Percentiles rank a stretch among this genome's conserved stretches.
Conservation (phyloP, 2,329 filamentous ascomycete genomes). For the Trichoderma breve region DNA sequence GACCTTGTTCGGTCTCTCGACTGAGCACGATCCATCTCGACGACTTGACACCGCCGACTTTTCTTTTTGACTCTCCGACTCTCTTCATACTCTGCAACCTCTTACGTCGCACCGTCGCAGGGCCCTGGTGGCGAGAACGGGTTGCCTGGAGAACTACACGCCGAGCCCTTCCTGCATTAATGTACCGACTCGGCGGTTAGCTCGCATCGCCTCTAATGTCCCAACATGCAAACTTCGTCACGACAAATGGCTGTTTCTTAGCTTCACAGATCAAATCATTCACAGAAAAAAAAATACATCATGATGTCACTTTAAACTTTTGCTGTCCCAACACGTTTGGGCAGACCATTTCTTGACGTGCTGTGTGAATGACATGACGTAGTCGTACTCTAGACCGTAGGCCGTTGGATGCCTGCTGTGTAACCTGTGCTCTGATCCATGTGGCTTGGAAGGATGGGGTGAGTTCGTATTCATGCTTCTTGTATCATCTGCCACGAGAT, state of each 20-base stretch:
- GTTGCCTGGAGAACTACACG: slow-evolving; percentile 16
- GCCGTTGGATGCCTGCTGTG: background rate
- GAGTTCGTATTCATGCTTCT: background rate
- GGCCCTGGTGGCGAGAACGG: slow-evolving; percentile 20
- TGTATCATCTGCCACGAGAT: background rate
- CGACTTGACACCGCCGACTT: slow-evolving; percentile 1
- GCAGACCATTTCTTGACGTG: background rate
- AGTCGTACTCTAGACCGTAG: background rate
- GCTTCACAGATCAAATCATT: slow-evolving; percentile 41
- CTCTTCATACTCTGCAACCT: slow-evolving; percentile 22
- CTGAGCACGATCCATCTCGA: slow-evolving; percentile 24
- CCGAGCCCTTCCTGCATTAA: slow-evolving; percentile 20
- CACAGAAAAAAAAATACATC: slow-evolving; percentile 24
- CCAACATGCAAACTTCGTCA: slow-evolving; percentile 39
- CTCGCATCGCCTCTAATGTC: slow-evolving; percentile 37
- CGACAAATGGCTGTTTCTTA: slow-evolving; percentile 44
- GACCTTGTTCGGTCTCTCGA: slow-evolving; percentile 13
- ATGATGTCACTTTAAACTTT: slow-evolving; percentile 19
- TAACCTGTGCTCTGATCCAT: background rate
- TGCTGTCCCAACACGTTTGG: background rate
- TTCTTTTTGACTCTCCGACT: slow-evolving; percentile 22
- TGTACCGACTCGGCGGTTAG: slow-evolving; percentile 23
- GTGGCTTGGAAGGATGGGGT: background rate
- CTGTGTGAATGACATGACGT: slow-evolving; percentile 9
- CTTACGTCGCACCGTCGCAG: slow-evolving; percentile 19